phyloP scores from a whole-genome alignment of 495 filamentous ascomycete species.

The Entonaema liquescens region DNA sequence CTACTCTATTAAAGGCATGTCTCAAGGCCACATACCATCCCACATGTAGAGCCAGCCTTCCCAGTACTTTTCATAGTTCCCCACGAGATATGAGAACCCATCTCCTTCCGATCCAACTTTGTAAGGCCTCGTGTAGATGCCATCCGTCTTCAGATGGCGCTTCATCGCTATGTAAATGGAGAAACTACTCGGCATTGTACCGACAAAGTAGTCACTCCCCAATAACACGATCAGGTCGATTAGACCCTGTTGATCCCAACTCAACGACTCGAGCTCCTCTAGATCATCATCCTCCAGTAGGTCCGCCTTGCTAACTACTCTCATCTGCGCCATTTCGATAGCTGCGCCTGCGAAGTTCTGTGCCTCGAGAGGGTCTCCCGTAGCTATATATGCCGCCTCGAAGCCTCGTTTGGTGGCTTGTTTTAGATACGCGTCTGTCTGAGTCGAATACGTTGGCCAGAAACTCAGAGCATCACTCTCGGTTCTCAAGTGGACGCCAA shows the following conservation, averaged over 20 bases:
- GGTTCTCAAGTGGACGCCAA: conserved; percentile 54
- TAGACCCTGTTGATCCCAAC: conserved; percentile 58
- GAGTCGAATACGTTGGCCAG: conserved; percentile 55
- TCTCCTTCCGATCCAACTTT: conserved; percentile 55
- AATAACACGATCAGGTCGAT: conserved; percentile 54
- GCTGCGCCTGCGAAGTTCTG: conserved; percentile 46
- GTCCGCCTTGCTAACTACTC: conserved; percentile 50
- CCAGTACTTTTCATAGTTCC: conserved; percentile 55
- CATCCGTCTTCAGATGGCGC: conserved; percentile 50
- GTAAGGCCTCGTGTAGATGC: conserved; percentile 54
- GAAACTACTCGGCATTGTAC: conserved; percentile 58
- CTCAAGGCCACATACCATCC: conserved; percentile 57
- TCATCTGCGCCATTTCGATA: conserved; percentile 44
- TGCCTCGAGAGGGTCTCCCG: conserved; percentile 55
- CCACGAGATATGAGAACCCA: conserved; percentile 54
- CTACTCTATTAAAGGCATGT: not conserved
- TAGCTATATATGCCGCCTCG: conserved; percentile 54
- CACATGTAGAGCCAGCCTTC: conserved; percentile 58
- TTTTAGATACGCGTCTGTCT: conserved; percentile 51
- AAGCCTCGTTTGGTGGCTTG: conserved; percentile 43
- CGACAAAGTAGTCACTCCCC: conserved; percentile 53
- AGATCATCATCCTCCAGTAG: conserved; percentile 48
- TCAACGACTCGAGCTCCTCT: conserved; percentile 48
- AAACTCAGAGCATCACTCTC: conserved; percentile 55
- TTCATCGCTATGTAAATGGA: conserved; percentile 57